Evolutionary conservation across 495 filamentous ascomycete species (phyloP).

Genomic region (Aspergillus bridgeri): DNA sequence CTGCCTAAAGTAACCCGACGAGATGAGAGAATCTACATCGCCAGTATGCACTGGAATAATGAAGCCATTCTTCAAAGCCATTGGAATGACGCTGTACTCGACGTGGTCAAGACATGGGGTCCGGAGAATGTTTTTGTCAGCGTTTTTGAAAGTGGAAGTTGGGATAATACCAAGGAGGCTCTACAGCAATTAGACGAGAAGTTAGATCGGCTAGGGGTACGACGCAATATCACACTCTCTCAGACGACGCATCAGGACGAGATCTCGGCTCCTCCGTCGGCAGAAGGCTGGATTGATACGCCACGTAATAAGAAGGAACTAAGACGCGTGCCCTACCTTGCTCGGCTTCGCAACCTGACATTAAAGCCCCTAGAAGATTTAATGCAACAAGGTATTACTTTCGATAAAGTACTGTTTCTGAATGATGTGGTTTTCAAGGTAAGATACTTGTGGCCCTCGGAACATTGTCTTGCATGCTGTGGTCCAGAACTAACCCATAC

Average conservation of each 20-base stretch:
- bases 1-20: not conserved
- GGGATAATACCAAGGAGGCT: slow-evolving; percentile 64
- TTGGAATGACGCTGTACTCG: slow-evolving; percentile 63
- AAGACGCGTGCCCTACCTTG: slow-evolving; percentile 67
- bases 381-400: slow-evolving; percentile 43
- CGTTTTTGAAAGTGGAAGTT: slow-evolving; percentile 68
- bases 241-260: slow-evolving; percentile 56
- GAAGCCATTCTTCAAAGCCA: slow-evolving; percentile 16
- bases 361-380: slow-evolving; percentile 46
- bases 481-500: not conserved
- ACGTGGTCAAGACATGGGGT: slow-evolving; percentile 54
- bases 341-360: slow-evolving; percentile 58
- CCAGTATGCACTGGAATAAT: slow-evolving; percentile 69
- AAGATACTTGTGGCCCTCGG: slow-evolving; percentile 4
- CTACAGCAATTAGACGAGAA: slow-evolving; percentile 56
- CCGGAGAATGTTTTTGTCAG: slow-evolving; percentile 67
- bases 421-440: slow-evolving; percentile 76
- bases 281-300: slow-evolving; percentile 26
- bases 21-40: slow-evolving; percentile 56
- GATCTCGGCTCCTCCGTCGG: slow-evolving; percentile 32
- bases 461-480: not conserved
- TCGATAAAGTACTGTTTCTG: slow-evolving; percentile 69
- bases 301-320: slow-evolving; percentile 39
- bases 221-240: slow-evolving; percentile 50
- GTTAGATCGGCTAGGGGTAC: slow-evolving; percentile 51